Percentiles rank a stretch among this genome's conserved stretches.
phyloP scores from a whole-genome alignment of 2,329 filamentous ascomycete genomes.

The Stachybotrys chartarum region DNA sequence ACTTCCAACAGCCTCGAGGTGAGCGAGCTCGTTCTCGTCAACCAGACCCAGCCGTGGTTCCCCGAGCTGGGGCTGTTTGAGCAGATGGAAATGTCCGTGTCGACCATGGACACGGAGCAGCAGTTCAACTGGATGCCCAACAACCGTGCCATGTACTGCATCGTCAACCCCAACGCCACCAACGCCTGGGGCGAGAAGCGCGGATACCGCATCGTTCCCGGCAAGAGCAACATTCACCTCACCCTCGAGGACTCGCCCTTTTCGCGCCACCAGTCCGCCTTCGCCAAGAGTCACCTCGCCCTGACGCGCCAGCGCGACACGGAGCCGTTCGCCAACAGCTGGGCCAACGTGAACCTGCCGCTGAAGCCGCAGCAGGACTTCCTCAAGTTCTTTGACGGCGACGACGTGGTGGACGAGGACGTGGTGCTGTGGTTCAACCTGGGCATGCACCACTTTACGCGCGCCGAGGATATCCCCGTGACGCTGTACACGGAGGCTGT shows the following conservation, averaged over 20 bases:
- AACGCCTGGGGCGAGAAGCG: constrained; percentile 41
- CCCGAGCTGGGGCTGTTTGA: constrained; percentile 6
- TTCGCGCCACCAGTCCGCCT: constrained; percentile 39
- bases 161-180: constrained; percentile 35
- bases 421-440: constrained; percentile 40
- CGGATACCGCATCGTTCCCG: constrained; percentile 36
- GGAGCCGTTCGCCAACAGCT: constrained; percentile 23
- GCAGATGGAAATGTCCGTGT: constrained; percentile 5
- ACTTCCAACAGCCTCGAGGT: constrained; percentile 28
- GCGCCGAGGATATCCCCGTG: constrained; percentile 16
- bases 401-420: constrained; percentile 27
- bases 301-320: constrained; percentile 28
- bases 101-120: constrained; percentile 38
- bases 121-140: constrained; percentile 32
- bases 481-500: constrained; percentile 24
- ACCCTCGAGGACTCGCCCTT: constrained; percentile 32
- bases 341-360: constrained; percentile 27
- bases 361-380: constrained; percentile 37
- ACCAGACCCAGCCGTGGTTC: constrained; percentile 14
- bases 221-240: constrained; percentile 28
- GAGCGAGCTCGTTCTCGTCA: constrained; percentile 26
- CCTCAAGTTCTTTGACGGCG: constrained; percentile 33
- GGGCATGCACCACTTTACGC: constrained; percentile 37
- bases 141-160: constrained; percentile 32
- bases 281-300: constrained; percentile 28